Conservation (phyloP, 768 basidiomycete genomes). For the Auricularia sp. region DNA sequence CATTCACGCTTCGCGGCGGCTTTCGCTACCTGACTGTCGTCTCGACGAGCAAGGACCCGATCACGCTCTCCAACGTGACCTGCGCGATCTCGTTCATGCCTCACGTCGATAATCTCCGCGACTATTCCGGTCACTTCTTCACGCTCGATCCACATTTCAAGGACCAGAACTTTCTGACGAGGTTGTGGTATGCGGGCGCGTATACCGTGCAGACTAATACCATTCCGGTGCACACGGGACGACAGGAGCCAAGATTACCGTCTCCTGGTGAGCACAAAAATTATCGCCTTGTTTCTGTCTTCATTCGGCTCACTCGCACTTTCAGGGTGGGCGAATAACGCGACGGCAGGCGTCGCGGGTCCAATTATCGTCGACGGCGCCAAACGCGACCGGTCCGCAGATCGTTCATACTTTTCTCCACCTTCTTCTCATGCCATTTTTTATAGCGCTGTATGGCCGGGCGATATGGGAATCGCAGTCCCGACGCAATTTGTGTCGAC, state of each 20-base stretch:
- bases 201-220: constrained; percentile 55
- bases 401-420: background rate
- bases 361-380: constrained; percentile 53
- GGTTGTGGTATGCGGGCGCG: constrained; percentile 51
- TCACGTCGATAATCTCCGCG: constrained; percentile 36
- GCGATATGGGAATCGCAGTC: constrained; percentile 54
- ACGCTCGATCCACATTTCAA: constrained; percentile 34
- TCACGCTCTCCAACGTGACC: constrained; percentile 40
- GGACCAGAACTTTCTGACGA: constrained; percentile 43
- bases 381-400: constrained; percentile 38
- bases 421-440: background rate
- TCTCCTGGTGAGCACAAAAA: constrained; percentile 23
- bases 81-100: constrained; percentile 47
- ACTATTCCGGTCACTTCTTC: constrained; percentile 46
- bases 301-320: background rate
- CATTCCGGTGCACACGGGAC: constrained; percentile 39
- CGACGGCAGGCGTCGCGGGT: constrained; percentile 43
- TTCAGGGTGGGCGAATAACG: constrained; percentile 46
- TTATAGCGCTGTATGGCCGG: background rate
- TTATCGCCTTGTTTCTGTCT: too few relatives aligned
- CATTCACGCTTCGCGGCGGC: constrained; percentile 37
- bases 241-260: constrained; percentile 34
- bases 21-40: constrained; percentile 45
- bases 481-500: constrained; percentile 55
- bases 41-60: constrained; percentile 19